Base-by-base conservation (phyloP, 352 stramenopile species). In the Pythium volutum region DNA sequence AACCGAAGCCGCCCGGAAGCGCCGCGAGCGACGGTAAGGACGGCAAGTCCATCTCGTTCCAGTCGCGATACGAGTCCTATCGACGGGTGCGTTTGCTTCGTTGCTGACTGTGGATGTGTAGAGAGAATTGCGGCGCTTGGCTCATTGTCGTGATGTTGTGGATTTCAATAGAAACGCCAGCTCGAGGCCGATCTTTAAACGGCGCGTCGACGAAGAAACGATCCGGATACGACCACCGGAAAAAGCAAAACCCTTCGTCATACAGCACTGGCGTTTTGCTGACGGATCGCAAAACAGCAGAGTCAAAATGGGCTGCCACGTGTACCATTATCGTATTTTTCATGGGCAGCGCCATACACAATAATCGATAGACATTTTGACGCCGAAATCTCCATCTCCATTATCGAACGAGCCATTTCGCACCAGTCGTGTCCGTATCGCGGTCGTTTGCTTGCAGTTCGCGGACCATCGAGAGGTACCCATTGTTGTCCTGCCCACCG, bases 351-450 rank as follows among this genome's bases (percentile, higher is more conserved):
- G 10, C 36, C 14, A n/a, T 16, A 1, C 6, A 51, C 27, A 29
- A 41, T 25, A 54, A 11, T 52, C 46, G 12, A 55, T 55, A 45
- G 47, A 33, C 49, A n/a, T 31, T 22, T 55, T 33, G 18, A 55
- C 46, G 20, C 15, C 31, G 27, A 38, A 36, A 39, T 36, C 25
- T 33, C 14, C 16, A 49, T 34, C 1, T 16, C 33, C 39, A 45
- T 75, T 57, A 91, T 33, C 81, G 75, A 53, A 91, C 81, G 18
- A 91, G 79, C 81, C 81, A 91, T 54, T 91, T 91, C 36, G 69
- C 70, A 1, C 79, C 79, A 39, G 62, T 62, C 16, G 62, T 61
- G 33, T 86, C 79, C 22, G 71, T 80, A 18, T 75, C 65, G n/a
- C 78, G 62, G 55, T 89, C 73, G 18, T 79, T 69, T 27, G 82